Evolutionary conservation across 192 early-diverging fungal genomes (phyloP).

Genomic region (Oehlia diaphana): DNA sequence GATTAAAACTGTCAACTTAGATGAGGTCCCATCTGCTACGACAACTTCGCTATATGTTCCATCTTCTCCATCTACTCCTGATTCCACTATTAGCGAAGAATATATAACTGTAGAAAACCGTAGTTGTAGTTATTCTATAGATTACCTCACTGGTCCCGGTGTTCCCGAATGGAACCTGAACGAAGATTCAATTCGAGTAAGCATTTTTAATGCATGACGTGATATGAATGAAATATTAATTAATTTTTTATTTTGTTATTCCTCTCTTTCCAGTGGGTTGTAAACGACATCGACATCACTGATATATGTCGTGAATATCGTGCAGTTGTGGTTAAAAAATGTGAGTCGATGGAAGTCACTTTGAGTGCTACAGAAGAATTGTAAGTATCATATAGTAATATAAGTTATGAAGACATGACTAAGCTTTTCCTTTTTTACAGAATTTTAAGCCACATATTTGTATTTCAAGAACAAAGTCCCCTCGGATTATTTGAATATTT

Average conservation of each 20-base stretch:
- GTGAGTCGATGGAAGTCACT: neutral
- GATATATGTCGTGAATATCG: constrained; percentile 16
- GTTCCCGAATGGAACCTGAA: neutral
- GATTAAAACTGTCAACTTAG: neutral
- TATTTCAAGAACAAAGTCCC: constrained; percentile 8
- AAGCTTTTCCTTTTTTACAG: constrained; percentile 8
- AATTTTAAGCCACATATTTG: constrained; percentile 22
- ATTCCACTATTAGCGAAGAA: neutral
- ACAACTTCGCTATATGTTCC: neutral
- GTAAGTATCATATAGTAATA: constrained; percentile 17
- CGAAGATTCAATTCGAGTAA: constrained; percentile 12
- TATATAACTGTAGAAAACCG: neutral
- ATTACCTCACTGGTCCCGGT: constrained; percentile 18
- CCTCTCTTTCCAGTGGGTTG: constrained; percentile 15
- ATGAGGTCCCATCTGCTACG: neutral
- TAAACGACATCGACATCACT: constrained; percentile 8
- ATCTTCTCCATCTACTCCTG: neutral
- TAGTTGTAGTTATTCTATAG: neutral
- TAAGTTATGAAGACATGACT: neutral
- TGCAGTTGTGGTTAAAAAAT: neutral
- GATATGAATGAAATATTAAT: neutral
- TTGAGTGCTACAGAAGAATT: constrained; percentile 11
- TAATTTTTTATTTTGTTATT: constrained; percentile 7
- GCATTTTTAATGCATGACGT: constrained; percentile 18
- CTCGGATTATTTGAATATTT: constrained; percentile 1